phyloP scores from a whole-genome alignment of 768 basidiomycete genomes.

The Hericium erinaceus region DNA sequence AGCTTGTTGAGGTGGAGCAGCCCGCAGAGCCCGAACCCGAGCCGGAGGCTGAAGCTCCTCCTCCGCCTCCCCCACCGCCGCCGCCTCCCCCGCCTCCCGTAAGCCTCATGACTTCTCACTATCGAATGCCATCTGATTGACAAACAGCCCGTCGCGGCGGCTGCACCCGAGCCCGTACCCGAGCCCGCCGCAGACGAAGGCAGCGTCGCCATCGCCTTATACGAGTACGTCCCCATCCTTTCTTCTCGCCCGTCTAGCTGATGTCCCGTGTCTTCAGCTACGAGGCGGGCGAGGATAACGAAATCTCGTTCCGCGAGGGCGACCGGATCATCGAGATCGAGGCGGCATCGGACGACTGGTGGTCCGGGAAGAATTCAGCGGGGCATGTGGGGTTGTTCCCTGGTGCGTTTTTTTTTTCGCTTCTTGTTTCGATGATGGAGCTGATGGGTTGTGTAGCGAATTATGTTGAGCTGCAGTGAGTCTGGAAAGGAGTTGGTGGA shows the following conservation, averaged over 20 bases:
- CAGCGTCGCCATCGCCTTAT: slow-evolving; percentile 52
- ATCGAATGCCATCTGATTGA: neutral
- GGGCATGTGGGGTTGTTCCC: slow-evolving; percentile 69
- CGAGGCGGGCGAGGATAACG: slow-evolving; percentile 87
- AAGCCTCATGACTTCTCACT: slow-evolving; percentile 14
- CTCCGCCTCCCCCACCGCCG: slow-evolving; percentile 41
- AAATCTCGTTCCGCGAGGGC: slow-evolving; percentile 77
- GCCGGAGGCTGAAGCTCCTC: slow-evolving; percentile 41
- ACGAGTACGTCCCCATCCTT: slow-evolving; percentile 43
- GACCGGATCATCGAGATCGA: slow-evolving; percentile 74
- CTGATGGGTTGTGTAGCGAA: neutral
- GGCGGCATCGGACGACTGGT: slow-evolving; percentile 83
- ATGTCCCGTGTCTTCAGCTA: slow-evolving; percentile 43
- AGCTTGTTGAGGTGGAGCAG: slow-evolving; percentile 45
- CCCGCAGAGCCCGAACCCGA: slow-evolving; percentile 31
- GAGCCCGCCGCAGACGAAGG: slow-evolving; percentile 44
- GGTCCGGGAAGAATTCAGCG: slow-evolving; percentile 54
- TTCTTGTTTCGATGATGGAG: neutral
- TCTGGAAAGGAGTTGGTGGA: neutral
- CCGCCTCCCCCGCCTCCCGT: slow-evolving; percentile 39
- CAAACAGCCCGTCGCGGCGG: slow-evolving; percentile 30
- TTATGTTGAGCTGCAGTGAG: neutral
- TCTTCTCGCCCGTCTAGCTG: neutral
- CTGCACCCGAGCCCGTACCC: slow-evolving; percentile 38
- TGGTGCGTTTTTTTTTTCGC: slow-evolving; percentile 32